Conservation (phyloP, 176 grass and related monocot genomes). For the Ampelocalamus luodianensis region DNA sequence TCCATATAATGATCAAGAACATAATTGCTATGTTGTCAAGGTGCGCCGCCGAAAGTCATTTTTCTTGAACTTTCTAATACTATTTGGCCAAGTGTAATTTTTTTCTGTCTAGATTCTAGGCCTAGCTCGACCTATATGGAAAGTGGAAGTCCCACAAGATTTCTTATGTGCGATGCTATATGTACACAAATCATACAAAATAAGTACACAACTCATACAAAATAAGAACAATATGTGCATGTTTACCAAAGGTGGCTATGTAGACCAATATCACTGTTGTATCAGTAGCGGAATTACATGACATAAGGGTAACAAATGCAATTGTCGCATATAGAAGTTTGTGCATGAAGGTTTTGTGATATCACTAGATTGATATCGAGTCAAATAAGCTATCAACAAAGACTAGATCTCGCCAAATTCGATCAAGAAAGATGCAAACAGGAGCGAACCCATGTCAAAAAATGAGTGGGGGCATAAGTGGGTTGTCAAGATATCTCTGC, state of each 20-base stretch:
- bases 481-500: no score
- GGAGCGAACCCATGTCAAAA: no score
- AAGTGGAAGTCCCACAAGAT: neutral
- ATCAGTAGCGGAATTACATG: neutral
- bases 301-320: neutral
- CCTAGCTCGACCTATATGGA: neutral
- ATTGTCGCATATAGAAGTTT: neutral
- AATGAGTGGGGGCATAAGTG: no score
- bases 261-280: neutral
- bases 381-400: conserved; percentile 1
- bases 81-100: neutral
- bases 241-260: neutral
- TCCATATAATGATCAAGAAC: conserved; percentile 2
- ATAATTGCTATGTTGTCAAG: neutral
- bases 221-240: neutral
- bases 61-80: conserved; percentile 7
- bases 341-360: neutral
- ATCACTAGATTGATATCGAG: neutral
- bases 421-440: neutral
- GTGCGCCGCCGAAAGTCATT: conserved; percentile 43
- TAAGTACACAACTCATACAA: neutral
- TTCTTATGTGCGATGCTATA: neutral
- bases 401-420: neutral
- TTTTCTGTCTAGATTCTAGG: neutral
- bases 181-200: neutral